phyloP scores from a whole-genome alignment of 306 rosid genomes.

The Inga leiocalycina region DNA sequence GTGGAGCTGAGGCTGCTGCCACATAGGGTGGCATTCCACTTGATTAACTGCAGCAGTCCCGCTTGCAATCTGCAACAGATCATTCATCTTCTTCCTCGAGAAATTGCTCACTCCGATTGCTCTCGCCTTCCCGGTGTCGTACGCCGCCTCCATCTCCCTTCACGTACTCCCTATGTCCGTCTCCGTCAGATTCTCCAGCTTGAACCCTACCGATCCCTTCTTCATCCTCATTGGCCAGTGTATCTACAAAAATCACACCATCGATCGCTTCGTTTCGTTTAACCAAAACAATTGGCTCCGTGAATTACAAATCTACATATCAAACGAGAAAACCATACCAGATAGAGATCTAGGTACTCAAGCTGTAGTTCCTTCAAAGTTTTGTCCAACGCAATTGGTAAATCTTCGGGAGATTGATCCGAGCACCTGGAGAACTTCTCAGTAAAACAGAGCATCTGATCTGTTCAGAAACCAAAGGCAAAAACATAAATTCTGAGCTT shows the following conservation, averaged over 20 bases:
- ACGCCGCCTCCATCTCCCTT: constrained; percentile 66
- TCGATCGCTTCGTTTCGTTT: background rate
- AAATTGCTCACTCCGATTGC: constrained; percentile 77
- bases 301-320: too few species aligned
- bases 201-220: constrained; percentile 43
- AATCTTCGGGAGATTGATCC: constrained; percentile 58
- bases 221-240: constrained; percentile 67
- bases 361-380: constrained; percentile 56
- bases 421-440: constrained; percentile 37
- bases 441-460: constrained; percentile 1
- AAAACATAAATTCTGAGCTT: background rate
- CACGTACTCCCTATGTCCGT: constrained; percentile 65
- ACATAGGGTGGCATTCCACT: constrained; percentile 58
- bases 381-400: constrained; percentile 50
- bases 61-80: constrained; percentile 45
- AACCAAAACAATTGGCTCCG: too few species aligned
- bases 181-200: constrained; percentile 42
- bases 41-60: constrained; percentile 60
- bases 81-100: constrained; percentile 55
- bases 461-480: constrained; percentile 17
- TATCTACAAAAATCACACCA: constrained; percentile 35
- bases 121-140: constrained; percentile 56
- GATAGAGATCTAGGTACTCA: constrained; percentile 65
- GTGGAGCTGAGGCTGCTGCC: constrained; percentile 46
- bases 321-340: constrained; percentile 19